Conservation (phyloP, 1,284 basidiomycete genomes). For the Mycosarcoma maydis region DNA sequence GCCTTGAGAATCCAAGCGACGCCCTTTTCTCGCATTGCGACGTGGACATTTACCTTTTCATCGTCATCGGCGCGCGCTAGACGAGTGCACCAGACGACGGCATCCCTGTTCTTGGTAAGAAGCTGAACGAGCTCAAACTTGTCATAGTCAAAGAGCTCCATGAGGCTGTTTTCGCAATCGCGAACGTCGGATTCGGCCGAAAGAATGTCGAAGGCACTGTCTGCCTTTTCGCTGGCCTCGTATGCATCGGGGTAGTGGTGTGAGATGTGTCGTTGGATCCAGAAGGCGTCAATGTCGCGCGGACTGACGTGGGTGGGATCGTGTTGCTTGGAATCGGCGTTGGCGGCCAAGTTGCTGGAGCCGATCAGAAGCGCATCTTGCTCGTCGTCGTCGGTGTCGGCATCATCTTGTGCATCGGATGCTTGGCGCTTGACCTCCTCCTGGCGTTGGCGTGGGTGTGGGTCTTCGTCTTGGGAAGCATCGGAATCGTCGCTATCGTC, state of each 20-base stretch:
- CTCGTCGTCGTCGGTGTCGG: slow-evolving; percentile 80
- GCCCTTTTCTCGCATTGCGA: slow-evolving; percentile 97
- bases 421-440: slow-evolving; percentile 70
- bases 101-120: slow-evolving; percentile 93
- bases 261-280: slow-evolving; percentile 93
- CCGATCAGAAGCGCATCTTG: slow-evolving; percentile 68
- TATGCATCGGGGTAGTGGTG: slow-evolving; percentile 92
- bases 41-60: slow-evolving; percentile 91
- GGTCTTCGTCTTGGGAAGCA: slow-evolving; percentile 70
- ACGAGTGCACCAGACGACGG: slow-evolving; percentile 98
- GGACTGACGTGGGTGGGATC: slow-evolving; percentile 74
- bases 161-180: slow-evolving; percentile 95
- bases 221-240: slow-evolving; percentile 90
- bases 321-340: slow-evolving; percentile 70
- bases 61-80: slow-evolving; percentile 88
- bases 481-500: slow-evolving; percentile 77
- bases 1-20: slow-evolving; percentile 94
- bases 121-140: slow-evolving; percentile 89
- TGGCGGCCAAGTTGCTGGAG: slow-evolving; percentile 12
- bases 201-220: slow-evolving; percentile 85
- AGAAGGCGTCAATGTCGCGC: slow-evolving; percentile 94
- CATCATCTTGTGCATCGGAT: slow-evolving; percentile 73
- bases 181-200: slow-evolving; percentile 85
- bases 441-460: slow-evolving; percentile 67
- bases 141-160: slow-evolving; percentile 94